A percentile compares a stretch with the other conserved stretches of the same genome.
phyloP scores from a whole-genome alignment of 805 yeast species.

The Yarrowia bubula region DNA sequence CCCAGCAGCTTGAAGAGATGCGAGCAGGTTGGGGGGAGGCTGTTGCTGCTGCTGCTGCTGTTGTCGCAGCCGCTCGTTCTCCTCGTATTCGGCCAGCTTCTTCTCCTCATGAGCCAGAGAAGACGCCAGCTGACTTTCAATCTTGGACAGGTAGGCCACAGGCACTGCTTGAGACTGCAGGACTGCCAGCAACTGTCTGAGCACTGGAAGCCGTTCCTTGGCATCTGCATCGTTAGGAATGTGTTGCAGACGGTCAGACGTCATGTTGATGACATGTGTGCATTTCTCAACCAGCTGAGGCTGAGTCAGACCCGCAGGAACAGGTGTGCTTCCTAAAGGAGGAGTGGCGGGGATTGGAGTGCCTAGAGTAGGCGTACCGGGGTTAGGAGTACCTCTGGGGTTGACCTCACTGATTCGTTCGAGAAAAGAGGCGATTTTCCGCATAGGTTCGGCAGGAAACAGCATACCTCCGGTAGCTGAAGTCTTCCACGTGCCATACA shows the following conservation, averaged over 20 bases:
- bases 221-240: conserved; percentile 34
- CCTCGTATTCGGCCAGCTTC: conserved; percentile 36
- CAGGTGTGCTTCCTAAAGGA: neutral
- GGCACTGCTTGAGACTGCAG: conserved; percentile 37
- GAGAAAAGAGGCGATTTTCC: conserved; percentile 71
- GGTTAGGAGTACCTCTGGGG: conserved; percentile 21
- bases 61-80: conserved; percentile 36
- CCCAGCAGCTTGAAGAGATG: conserved; percentile 11
- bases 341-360: neutral
- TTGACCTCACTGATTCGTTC: conserved; percentile 33
- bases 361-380: neutral
- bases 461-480: conserved; percentile 62
- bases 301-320: neutral
- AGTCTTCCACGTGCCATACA: conserved; percentile 88
- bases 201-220: conserved; percentile 36
- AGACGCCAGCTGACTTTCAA: conserved; percentile 37
- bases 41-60: neutral
- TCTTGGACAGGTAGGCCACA: conserved; percentile 34
- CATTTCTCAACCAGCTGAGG: conserved; percentile 13
- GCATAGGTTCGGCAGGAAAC: conserved; percentile 68
- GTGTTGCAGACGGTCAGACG: conserved; percentile 1
- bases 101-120: conserved; percentile 34
- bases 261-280: conserved; percentile 22
- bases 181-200: conserved; percentile 36
- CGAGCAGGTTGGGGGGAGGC: conserved; percentile 22